Percentiles rank a stretch among this genome's conserved stretches.
These are phyloP conservation scores for Trametes maxima DNA, from an alignment of 768 basidiomycete genomes.

Conservation along the genomic window DNA sequence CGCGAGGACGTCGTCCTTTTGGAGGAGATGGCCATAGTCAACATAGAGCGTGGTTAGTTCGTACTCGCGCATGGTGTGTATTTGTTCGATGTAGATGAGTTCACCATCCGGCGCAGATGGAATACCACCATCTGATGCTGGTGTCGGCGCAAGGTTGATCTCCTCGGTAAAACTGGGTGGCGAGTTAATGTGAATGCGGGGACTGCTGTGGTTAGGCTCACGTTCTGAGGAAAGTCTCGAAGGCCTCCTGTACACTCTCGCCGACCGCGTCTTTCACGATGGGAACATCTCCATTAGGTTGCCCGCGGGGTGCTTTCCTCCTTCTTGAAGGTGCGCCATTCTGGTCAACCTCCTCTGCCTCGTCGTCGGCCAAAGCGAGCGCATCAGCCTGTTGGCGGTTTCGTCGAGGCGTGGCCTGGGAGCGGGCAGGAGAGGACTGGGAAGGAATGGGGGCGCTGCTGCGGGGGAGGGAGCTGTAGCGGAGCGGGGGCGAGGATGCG, in stretches of 20 bases:
- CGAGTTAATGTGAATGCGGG: background rate
- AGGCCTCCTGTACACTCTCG: constrained; percentile 91
- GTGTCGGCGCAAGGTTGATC: constrained; percentile 77
- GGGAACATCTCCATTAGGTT: constrained; percentile 69
- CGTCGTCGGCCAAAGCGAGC: constrained; percentile 44
- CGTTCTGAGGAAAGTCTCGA: constrained; percentile 91
- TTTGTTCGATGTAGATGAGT: constrained; percentile 87
- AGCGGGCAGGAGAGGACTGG: constrained; percentile 37
- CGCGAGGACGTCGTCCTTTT: constrained; percentile 90
- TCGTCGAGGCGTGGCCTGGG: constrained; percentile 29
- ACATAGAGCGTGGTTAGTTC: constrained; percentile 95
- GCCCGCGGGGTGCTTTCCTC: constrained; percentile 49
- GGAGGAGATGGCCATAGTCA: constrained; percentile 89
- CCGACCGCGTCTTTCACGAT: constrained; percentile 93
- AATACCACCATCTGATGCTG: constrained; percentile 68
- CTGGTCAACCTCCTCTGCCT: constrained; percentile 41
- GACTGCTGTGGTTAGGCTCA: constrained; percentile 39
- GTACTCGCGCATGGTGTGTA: constrained; percentile 93
- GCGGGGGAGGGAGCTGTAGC: constrained; percentile 54
- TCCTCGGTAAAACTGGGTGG: constrained; percentile 79
- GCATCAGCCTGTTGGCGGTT: constrained; percentile 35
- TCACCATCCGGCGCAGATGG: constrained; percentile 60
- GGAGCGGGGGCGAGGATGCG: constrained; percentile 53
- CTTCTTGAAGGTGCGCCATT: constrained; percentile 34
- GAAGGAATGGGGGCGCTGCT: constrained; percentile 49